Evolutionary conservation across 148 eudicot species (phyloP).

Genomic region (Vaccinium darrowii): DNA sequence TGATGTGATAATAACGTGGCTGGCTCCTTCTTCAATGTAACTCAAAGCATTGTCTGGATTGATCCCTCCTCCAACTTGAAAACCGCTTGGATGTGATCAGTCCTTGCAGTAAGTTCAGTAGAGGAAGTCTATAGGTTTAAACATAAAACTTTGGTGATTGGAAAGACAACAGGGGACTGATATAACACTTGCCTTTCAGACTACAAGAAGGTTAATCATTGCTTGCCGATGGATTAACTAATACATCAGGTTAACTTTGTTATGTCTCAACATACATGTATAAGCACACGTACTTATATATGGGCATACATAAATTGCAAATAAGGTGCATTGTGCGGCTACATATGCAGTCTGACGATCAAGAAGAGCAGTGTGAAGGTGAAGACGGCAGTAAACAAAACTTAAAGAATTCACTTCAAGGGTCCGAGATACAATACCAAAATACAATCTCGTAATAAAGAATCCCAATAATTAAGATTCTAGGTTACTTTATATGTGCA

Average conservation of each 20-base stretch:
- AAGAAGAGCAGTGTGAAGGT: not conserved
- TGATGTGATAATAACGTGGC: constrained; percentile 94
- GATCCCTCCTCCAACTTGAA: constrained; percentile 98
- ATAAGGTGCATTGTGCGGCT: not conserved
- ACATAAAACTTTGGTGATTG: constrained; percentile 4
- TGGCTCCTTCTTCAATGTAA: constrained; percentile 89
- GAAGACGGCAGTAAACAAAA: not conserved
- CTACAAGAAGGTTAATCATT: not conserved
- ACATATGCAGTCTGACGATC: not conserved
- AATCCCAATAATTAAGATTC: not conserved
- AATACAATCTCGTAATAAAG: not conserved
- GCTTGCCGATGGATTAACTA: not conserved
- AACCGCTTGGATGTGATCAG: constrained; percentile 77
- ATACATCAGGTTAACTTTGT: not conserved
- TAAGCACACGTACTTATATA: not conserved
- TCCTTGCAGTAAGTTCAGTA: constrained; percentile 49
- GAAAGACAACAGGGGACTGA: not conserved
- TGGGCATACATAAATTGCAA: not conserved
- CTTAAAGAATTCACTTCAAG: not conserved
- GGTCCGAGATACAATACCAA: not conserved
- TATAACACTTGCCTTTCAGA: constrained; percentile 6
- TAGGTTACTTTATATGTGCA: not conserved
- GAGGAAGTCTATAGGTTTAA: constrained; percentile 39
- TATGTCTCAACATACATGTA: not conserved
- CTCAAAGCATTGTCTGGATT: constrained; percentile 67